A percentile compares a stretch with the other conserved stretches of the same genome.
Conservation (phyloP, 768 basidiomycete genomes). For the Tephrocybe sp. region DNA sequence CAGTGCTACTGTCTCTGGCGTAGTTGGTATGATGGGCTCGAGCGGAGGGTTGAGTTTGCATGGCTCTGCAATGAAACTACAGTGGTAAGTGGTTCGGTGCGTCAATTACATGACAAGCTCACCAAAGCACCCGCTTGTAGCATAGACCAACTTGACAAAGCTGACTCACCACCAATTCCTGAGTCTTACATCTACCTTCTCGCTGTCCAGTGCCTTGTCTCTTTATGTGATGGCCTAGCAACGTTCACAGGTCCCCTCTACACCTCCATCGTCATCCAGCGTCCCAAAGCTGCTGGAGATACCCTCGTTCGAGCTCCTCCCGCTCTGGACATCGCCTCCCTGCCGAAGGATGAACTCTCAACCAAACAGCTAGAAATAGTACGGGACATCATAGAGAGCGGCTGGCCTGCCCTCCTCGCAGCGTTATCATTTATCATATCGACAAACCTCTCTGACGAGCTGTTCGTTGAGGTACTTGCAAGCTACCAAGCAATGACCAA, state of each 20-base stretch:
- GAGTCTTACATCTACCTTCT: slow-evolving; percentile 94
- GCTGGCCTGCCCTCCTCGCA: slow-evolving; percentile 92
- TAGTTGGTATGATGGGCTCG: slow-evolving; percentile 82
- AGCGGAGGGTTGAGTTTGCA: slow-evolving; percentile 72
- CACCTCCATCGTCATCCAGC: slow-evolving; percentile 65
- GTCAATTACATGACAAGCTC: background rate
- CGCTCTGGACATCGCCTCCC: slow-evolving; percentile 59
- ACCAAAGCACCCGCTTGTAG: slow-evolving; percentile 36
- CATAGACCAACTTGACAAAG: slow-evolving; percentile 98
- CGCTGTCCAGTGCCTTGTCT: slow-evolving; percentile 83
- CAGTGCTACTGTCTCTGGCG: slow-evolving; percentile 79
- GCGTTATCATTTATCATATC: slow-evolving; percentile 87
- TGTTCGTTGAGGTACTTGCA: slow-evolving; percentile 84
- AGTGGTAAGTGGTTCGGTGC: slow-evolving; percentile 64
- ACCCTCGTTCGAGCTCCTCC: slow-evolving; percentile 70
- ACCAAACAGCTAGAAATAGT: slow-evolving; percentile 63
- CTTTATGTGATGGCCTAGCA: slow-evolving; percentile 85
- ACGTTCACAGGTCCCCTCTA: slow-evolving; percentile 76
- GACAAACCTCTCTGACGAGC: slow-evolving; percentile 88
- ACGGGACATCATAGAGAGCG: slow-evolving; percentile 77
- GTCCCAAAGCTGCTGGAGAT: slow-evolving; percentile 61
- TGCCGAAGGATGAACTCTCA: slow-evolving; percentile 49
- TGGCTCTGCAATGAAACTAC: slow-evolving; percentile 81
- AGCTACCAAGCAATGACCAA: slow-evolving; percentile 85
- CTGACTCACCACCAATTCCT: slow-evolving; percentile 90